Conservation (phyloP, 176 grass and related monocot genomes). For the Zea luxurians region DNA sequence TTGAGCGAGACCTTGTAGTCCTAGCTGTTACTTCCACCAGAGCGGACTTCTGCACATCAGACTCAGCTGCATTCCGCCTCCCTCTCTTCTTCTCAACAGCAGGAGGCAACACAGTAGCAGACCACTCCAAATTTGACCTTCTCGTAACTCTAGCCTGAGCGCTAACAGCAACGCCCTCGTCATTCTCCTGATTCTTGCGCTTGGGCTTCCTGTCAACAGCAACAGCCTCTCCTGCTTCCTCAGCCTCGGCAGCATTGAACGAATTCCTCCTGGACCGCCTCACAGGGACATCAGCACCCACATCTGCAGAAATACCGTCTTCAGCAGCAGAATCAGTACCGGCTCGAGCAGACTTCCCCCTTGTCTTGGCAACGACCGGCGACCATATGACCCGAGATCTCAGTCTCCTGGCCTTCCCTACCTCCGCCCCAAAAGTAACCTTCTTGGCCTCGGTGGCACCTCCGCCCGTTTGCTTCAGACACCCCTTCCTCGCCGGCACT, state of each 20-base stretch:
- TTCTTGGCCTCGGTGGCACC: constrained; percentile 33
- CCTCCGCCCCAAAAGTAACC: constrained; percentile 47
- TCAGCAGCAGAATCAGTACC: background rate
- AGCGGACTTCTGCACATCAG: no score
- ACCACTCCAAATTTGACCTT: background rate
- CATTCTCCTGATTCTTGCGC: constrained; percentile 3
- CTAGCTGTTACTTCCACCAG: background rate
- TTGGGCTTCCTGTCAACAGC: constrained; percentile 25
- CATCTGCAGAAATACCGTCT: background rate
- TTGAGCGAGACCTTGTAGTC: constrained; percentile 21
- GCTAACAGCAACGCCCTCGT: background rate
- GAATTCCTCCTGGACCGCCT: constrained; percentile 26
- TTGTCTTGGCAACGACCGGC: background rate
- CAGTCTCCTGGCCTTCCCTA: background rate
- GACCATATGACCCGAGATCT: background rate
- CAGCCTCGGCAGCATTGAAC: background rate
- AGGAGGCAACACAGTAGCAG: background rate
- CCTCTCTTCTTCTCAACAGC: constrained; percentile 36
- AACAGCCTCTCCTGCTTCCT: background rate
- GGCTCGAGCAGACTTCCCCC: background rate
- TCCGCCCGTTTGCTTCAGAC: constrained; percentile 37
- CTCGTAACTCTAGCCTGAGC: constrained; percentile 35
- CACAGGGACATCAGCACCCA: background rate
- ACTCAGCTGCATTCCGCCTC: background rate
- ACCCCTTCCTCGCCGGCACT: constrained; percentile 42